A percentile compares a stretch with the other conserved stretches of the same genome.
These are phyloP conservation scores for Exophiala xenobiotica DNA, from an alignment of 2,329 filamentous ascomycete genomes.

Conservation along the genomic window DNA sequence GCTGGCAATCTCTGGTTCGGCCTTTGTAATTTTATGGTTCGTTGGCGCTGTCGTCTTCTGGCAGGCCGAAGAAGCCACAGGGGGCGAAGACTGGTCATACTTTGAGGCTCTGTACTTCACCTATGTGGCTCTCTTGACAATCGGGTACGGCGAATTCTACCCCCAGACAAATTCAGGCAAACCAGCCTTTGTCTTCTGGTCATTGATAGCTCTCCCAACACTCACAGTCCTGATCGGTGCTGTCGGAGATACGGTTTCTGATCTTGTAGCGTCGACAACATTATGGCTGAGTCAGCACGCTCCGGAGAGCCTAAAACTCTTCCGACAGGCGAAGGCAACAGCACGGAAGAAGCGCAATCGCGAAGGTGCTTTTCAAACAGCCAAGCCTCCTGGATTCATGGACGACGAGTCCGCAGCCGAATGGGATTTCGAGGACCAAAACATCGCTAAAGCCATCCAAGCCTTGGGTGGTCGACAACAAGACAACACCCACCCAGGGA, in stretches of 20 bases:
- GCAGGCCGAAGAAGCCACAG: slow-evolving; percentile 33
- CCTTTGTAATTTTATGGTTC: slow-evolving; percentile 47
- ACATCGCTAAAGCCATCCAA: slow-evolving; percentile 5
- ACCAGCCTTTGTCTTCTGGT: slow-evolving; percentile 43
- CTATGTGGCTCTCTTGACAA: slow-evolving; percentile 41
- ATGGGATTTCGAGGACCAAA: background rate
- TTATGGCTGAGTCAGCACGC: slow-evolving; percentile 2
- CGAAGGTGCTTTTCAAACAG: background rate
- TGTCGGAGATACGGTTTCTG: slow-evolving; percentile 38
- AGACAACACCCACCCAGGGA: slow-evolving; percentile 1
- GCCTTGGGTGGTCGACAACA: slow-evolving; percentile 14
- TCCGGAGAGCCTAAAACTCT: background rate
- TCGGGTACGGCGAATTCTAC: slow-evolving; percentile 42
- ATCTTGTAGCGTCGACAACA: slow-evolving; percentile 5
- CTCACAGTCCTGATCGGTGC: slow-evolving; percentile 43
- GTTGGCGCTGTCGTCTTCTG: slow-evolving; percentile 40
- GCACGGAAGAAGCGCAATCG: slow-evolving; percentile 1
- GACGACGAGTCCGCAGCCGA: background rate
- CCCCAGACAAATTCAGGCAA: slow-evolving; percentile 38
- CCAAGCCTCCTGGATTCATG: slow-evolving; percentile 2
- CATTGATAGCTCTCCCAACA: slow-evolving; percentile 40
- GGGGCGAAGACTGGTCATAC: slow-evolving; percentile 36
- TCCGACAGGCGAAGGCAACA: background rate
- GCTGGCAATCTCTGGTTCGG: slow-evolving; percentile 37
- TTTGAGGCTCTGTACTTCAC: slow-evolving; percentile 42